Evolutionary conservation across 805 yeast genomes (phyloP).

Genomic region (Priceomyces medius): DNA sequence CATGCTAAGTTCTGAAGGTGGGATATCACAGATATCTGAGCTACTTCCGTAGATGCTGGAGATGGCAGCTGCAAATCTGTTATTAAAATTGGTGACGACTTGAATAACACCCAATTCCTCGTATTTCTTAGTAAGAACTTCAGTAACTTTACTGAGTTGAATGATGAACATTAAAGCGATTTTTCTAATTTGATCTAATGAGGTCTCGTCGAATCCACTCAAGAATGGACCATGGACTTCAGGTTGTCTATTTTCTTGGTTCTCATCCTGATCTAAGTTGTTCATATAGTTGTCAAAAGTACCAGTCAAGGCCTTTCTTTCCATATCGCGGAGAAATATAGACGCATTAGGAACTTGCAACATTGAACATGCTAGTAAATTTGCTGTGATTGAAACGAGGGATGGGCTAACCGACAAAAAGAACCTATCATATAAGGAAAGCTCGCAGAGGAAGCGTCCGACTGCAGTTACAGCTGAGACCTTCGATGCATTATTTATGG

Average conservation of each 20-base stretch:
- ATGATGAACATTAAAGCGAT: conserved; percentile 44
- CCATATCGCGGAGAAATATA: conserved; percentile 26
- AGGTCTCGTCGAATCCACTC: conserved; percentile 44
- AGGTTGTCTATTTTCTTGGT: conserved; percentile 44
- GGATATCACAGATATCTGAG: conserved; percentile 3
- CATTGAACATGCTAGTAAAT: conserved; percentile 54
- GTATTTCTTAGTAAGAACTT: conserved; percentile 51
- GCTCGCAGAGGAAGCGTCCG: conserved; percentile 53
- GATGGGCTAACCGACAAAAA: conserved; percentile 48
- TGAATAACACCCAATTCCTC: conserved; percentile 53
- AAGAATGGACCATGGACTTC: conserved; percentile 47
- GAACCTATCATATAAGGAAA: conserved; percentile 49
- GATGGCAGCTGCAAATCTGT: conserved; percentile 9
- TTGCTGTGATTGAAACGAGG: conserved; percentile 48
- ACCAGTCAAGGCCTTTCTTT: conserved; percentile 9
- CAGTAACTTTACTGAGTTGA: conserved; percentile 47
- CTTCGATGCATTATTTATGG: conserved; percentile 23
- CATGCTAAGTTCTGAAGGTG: conserved; percentile 7
- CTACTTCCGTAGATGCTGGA: conserved; percentile 25
- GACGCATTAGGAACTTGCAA: conserved; percentile 47
- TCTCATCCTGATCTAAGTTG: conserved; percentile 19
- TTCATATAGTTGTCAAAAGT: conserved; percentile 8
- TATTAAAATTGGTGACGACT: conserved; percentile 37
- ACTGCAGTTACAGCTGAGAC: conserved; percentile 56
- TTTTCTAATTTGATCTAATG: conserved; percentile 40